Evolutionary conservation across 257 asterid genomes (phyloP), one percentile per base, ranked within the genome.

Genomic region (Verbascum thapsus): DNA sequence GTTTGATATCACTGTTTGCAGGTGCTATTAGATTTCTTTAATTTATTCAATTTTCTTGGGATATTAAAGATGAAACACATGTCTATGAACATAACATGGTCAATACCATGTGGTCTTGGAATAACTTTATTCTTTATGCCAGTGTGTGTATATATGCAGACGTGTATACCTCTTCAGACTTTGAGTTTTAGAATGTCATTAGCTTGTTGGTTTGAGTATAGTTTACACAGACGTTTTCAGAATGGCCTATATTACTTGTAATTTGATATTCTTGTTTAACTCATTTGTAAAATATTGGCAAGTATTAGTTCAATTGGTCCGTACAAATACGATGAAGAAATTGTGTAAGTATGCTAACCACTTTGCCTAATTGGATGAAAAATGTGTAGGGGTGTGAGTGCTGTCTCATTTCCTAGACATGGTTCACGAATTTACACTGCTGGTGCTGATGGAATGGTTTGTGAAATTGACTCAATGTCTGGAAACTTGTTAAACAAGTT

Each of bases 361-460:
- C 58, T 62, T 70, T 64, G 1, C 47, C 15, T 7, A 52, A 10
- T 23, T 64, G 15, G 62, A 43, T 58, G 17, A 41, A 48, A 60
- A 26, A 66, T 69, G 55, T 76, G 73, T 85, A 89, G 97, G 80
- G 97, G 96, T 63, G 99, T 87, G 8, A 78, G 23, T 71, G 90
- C 90, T 32, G 63, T 92, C 74, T 85, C 99, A 8, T 83, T 79
- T 71, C 85, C 94, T 35, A 11, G 43, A n/a, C 68, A 72, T 35
- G 88, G 88, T 18, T 83, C 87, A 20, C 81, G 64, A 80, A 79
- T 92, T 76, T 92, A 76, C 71, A 76, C 94, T 48, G 81, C 88
- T 53, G 99, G 99, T 54, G 83, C 73, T 30, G 97, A 92, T 85
- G 99, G 99, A 42, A 80, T 85, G 86, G 84, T 90, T 74, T 85